Conservation (phyloP, 768 basidiomycete genomes). For the Leccinum truebloodii region DNA sequence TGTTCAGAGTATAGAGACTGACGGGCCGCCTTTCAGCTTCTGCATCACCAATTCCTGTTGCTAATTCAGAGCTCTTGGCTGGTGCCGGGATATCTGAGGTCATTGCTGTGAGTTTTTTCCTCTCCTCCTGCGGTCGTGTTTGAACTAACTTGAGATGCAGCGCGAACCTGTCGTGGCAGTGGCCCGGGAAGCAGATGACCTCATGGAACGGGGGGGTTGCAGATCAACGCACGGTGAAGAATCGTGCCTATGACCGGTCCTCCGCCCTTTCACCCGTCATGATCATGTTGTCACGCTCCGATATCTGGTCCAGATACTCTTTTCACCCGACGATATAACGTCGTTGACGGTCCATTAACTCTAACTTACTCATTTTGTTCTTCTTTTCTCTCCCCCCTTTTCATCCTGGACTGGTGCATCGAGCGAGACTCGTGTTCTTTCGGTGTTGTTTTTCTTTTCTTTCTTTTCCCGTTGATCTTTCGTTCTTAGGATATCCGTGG, state of each 20-base stretch:
- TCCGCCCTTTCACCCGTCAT: not conserved
- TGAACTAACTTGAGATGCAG: slow-evolving; percentile 8
- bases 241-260: not conserved
- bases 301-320: not conserved
- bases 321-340: slow-evolving; percentile 6
- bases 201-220: slow-evolving; percentile 10
- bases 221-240: not conserved
- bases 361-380: slow-evolving; percentile 6
- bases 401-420: not conserved
- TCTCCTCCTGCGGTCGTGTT: not conserved
- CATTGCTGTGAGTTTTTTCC: slow-evolving; percentile 16
- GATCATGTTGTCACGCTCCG: not conserved
- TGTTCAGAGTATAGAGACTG: not conserved
- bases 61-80: slow-evolving; percentile 8
- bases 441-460: not conserved
- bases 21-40: slow-evolving; percentile 15
- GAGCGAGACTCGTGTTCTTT: slow-evolving; percentile 5
- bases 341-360: not conserved
- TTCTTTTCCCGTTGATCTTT: not conserved
- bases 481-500: not conserved
- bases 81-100: slow-evolving; percentile 6
- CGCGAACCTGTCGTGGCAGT: slow-evolving; percentile 14
- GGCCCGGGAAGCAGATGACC: slow-evolving; percentile 20
- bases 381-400: not conserved
- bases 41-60: slow-evolving; percentile 30